phyloP scores from a whole-genome alignment of 2,329 filamentous ascomycete genomes.

The Huntiella savannae region DNA sequence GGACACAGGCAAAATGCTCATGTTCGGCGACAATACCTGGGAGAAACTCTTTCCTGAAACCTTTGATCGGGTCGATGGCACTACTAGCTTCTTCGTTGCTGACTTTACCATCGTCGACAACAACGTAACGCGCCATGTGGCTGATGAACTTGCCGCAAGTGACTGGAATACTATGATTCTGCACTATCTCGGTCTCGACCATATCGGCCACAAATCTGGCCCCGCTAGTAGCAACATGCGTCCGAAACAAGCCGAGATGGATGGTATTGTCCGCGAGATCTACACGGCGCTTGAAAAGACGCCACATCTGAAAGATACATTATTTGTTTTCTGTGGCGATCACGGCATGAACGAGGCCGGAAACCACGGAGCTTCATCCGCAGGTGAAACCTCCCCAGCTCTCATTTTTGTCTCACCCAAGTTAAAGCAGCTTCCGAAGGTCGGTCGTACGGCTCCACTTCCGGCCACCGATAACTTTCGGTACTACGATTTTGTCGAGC shows the following conservation, averaged over 20 bases:
- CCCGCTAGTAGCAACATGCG: slow-evolving; percentile 78
- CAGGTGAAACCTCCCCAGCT: slow-evolving; percentile 85
- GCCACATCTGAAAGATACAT: slow-evolving; percentile 52
- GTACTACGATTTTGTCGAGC: slow-evolving; percentile 73
- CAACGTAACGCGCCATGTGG: slow-evolving; percentile 85
- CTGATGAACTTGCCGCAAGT: slow-evolving; percentile 49
- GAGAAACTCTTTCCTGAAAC: slow-evolving; percentile 82
- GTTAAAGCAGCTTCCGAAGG: slow-evolving; percentile 41
- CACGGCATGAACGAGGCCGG: slow-evolving; percentile 99
- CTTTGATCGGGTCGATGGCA: slow-evolving; percentile 77
- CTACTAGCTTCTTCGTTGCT: slow-evolving; percentile 94
- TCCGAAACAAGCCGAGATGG: slow-evolving; percentile 89
- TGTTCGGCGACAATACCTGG: slow-evolving; percentile 98
- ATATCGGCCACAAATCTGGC: slow-evolving; percentile 93
- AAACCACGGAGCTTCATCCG: slow-evolving; percentile 85
- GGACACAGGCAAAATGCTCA: slow-evolving; percentile 54
- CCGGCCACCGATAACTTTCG: slow-evolving; percentile 44
- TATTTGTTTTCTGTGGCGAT: slow-evolving; percentile 78
- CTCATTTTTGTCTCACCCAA: slow-evolving; percentile 82
- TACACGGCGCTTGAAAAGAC: slow-evolving; percentile 56
- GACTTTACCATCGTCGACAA: slow-evolving; percentile 96
- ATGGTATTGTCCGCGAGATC: slow-evolving; percentile 56
- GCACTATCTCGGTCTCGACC: slow-evolving; percentile 88
- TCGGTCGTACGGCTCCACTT: background rate
- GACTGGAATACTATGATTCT: slow-evolving; percentile 92